phyloP scores from a whole-genome alignment of 2,329 filamentous ascomycete genomes.

The Aspergillus amoenus region DNA sequence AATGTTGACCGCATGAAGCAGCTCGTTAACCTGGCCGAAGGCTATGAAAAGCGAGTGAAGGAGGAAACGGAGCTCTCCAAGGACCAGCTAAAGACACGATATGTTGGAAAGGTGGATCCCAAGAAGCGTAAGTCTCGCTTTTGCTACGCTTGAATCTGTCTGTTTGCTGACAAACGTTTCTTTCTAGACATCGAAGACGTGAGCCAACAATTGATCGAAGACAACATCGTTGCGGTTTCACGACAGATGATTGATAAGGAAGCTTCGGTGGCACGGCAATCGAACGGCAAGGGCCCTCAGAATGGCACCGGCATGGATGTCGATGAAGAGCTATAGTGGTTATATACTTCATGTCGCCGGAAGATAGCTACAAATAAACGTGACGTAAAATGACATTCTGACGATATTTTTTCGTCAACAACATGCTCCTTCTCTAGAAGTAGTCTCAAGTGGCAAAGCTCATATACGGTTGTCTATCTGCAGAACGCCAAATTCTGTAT shows the following conservation, averaged over 20 bases:
- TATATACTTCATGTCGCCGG: conserved; percentile 6
- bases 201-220: conserved; percentile 93
- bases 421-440: background rate
- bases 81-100: conserved; percentile 97
- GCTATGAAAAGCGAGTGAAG: conserved; percentile 98
- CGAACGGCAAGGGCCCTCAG: conserved; percentile 46
- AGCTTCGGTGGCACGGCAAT: conserved; percentile 77
- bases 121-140: conserved; percentile 73
- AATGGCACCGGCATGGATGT: conserved; percentile 62
- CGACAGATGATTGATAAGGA: conserved; percentile 99
- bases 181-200: conserved; percentile 84
- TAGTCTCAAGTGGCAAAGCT: background rate
- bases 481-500: background rate
- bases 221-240: conserved; percentile 98
- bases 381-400: conserved; percentile 1
- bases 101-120: conserved; percentile 96
- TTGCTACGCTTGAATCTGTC: background rate
- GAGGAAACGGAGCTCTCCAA: conserved; percentile 97
- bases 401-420: background rate
- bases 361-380: conserved; percentile 1
- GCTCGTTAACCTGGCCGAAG: conserved; percentile 85
- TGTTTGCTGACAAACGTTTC: conserved; percentile 20
- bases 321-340: conserved; percentile 57
- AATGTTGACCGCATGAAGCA: conserved; percentile 88
- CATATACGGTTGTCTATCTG: background rate